Percentiles rank a stretch among this genome's conserved stretches.
phyloP scores from a whole-genome alignment of 768 basidiomycete genomes.

The Crepidotus variabilis region DNA sequence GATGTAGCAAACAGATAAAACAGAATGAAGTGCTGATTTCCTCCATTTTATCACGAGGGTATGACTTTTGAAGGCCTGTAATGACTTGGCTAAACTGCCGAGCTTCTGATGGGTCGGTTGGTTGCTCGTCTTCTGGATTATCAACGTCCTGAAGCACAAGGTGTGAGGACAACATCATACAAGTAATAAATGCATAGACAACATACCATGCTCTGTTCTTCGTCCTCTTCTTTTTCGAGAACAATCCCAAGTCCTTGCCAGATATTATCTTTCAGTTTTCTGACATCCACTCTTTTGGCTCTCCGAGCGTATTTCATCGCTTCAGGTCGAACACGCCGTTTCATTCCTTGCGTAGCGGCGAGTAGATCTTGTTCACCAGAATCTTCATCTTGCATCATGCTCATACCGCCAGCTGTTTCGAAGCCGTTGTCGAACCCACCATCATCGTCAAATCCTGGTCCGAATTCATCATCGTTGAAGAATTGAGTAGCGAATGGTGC shows the following conservation, averaged over 20 bases:
- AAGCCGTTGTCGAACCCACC: conserved; percentile 33
- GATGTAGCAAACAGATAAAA: conserved; percentile 94
- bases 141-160: conserved; percentile 48
- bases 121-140: conserved; percentile 28
- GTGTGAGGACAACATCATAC: no score
- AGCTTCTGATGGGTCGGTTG: conserved; percentile 63
- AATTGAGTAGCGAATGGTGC: conserved; percentile 94
- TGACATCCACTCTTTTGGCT: conserved; percentile 95
- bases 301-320: conserved; percentile 92
- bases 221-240: conserved; percentile 40
- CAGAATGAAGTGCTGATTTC: conserved; percentile 99
- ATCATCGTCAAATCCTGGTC: conserved; percentile 64
- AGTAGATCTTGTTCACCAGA: conserved; percentile 85
- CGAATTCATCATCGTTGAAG: conserved; percentile 92
- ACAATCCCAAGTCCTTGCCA: conserved; percentile 91
- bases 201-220: conserved; percentile 50
- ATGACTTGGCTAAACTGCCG: conserved; percentile 81
- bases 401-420: conserved; percentile 31
- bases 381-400: conserved; percentile 40
- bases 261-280: conserved; percentile 96
- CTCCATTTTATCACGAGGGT: conserved; percentile 92
- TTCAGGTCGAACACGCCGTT: conserved; percentile 80
- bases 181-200: not conserved
- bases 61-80: conserved; percentile 71
- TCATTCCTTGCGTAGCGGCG: conserved; percentile 72